Percentiles rank a stretch among this genome's conserved stretches.
phyloP scores from a whole-genome alignment of 768 basidiomycete genomes.

The Lactarius deliciosus region DNA sequence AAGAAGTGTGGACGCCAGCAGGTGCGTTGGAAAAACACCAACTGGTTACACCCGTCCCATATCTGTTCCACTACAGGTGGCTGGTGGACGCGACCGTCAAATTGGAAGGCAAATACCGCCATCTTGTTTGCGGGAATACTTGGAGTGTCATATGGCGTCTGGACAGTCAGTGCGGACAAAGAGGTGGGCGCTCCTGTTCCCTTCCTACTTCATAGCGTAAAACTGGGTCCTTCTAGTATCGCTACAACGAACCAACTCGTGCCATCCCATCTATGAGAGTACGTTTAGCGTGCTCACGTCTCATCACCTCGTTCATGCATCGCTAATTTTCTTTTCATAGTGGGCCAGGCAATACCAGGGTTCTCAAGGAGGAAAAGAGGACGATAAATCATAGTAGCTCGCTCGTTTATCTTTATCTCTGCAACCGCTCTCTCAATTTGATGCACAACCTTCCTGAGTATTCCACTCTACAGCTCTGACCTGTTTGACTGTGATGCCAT shows the following conservation, averaged over 20 bases:
- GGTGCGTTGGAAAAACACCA: constrained; percentile 47
- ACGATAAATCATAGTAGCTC: constrained; percentile 23
- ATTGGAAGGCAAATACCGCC: constrained; percentile 86
- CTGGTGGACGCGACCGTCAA: constrained; percentile 91
- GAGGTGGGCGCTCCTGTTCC: constrained; percentile 57
- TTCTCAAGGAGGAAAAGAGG: constrained; percentile 16
- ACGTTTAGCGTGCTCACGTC: constrained; percentile 1
- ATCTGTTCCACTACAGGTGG: constrained; percentile 56
- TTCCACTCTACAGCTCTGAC: neutral
- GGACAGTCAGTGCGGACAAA: constrained; percentile 70
- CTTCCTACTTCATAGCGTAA: neutral
- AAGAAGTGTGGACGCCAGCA: constrained; percentile 92
- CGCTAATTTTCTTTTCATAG: constrained; percentile 9
- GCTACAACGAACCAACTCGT: constrained; percentile 28
- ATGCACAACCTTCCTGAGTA: neutral
- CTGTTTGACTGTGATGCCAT: neutral
- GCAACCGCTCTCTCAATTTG: neutral
- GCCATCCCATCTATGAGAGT: constrained; percentile 30
- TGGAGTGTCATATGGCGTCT: constrained; percentile 62
- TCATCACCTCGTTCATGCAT: neutral
- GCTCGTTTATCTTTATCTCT: neutral
- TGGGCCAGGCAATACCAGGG: constrained; percentile 29
- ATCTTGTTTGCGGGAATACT: constrained; percentile 70
- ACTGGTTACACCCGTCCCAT: neutral
- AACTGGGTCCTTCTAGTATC: constrained; percentile 10